Base-by-base conservation (phyloP, 2,329 filamentous ascomycete genomes). In the Orbilia brochopaga region DNA sequence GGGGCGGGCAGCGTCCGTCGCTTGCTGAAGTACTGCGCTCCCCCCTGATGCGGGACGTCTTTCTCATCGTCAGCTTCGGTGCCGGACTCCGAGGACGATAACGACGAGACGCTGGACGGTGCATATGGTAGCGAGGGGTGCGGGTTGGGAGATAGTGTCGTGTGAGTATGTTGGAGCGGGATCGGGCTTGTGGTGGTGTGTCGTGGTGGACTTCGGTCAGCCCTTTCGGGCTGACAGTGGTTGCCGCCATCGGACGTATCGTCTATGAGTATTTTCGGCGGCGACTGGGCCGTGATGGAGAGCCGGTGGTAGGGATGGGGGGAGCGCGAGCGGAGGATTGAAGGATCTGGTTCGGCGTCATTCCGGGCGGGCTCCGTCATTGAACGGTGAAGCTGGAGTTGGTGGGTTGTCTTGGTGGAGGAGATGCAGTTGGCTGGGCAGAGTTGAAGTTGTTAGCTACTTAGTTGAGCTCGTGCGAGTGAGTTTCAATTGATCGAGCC, bases 61-160 rank as follows among this genome's bases (percentile, higher is more conserved):
- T 76, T 72, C 50, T 77, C 76, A 60, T 77, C 76, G 51, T 77
- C 76, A 6, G 76, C 76, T 42, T 77, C 76, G 2, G 76, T 77
- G 5, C 76, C 76, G 2, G 76, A 77, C 53, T 77, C 76, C 72
- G 77, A 74, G 70, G 78, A 79, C 53, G 80, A 79, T 76, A 80
- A 79, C 76, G 79, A 79, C 40, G 77, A 65, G 10, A 32, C 54
- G 4, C 56, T 61, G 21, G 65, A 69, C 44, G 65, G 57, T 10
- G 63, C 52, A 40, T 44, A 59, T 15, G 57, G 48, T 17, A 57
- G 35, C 13, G 48, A 50, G 7, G 57, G 44, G 17, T 32, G 17
- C 11, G 57, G 35, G 19, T 52, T 48, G 5, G 52, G 54, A 5
- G 40, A 7, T 21, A 69, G 46, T 17, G 57, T 69, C 6, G 65